A percentile compares a stretch with the other conserved stretches of the same genome.
phyloP scores from a whole-genome alignment of 306 rosid genomes.

The Vigna angularis region DNA sequence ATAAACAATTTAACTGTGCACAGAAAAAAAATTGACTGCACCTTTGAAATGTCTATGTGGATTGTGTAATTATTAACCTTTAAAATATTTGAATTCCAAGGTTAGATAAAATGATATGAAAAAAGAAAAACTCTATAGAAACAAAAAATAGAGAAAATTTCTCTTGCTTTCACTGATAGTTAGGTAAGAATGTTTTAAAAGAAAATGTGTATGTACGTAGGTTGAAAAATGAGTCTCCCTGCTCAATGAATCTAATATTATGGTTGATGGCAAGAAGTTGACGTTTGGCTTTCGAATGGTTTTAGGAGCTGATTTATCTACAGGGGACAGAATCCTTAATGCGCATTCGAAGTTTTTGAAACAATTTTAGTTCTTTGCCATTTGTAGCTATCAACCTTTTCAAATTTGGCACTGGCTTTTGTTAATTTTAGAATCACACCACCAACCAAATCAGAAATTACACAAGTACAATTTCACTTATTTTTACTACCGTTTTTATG shows the following conservation, averaged over 20 bases:
- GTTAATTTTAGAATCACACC: too few relatives aligned
- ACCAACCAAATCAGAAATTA: too few relatives aligned
- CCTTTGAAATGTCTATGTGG: background rate
- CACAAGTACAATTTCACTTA: too few relatives aligned
- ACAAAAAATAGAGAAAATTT: background rate
- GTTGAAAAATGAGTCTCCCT: background rate
- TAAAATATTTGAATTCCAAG: background rate
- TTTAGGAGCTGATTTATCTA: background rate
- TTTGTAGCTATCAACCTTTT: too few relatives aligned
- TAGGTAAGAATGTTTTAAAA: background rate
- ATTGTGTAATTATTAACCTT: background rate
- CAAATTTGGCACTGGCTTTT: too few relatives aligned
- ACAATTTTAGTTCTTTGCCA: too few relatives aligned
- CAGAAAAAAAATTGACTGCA: too few relatives aligned
- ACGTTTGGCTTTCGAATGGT: background rate
- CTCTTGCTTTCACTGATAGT: background rate
- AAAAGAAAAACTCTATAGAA: too few relatives aligned
- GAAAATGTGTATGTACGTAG: background rate
- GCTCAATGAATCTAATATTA: background rate
- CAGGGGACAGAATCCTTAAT: background rate
- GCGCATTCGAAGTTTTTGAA: too few relatives aligned
- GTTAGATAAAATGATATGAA: too few relatives aligned
- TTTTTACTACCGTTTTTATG: too few relatives aligned
- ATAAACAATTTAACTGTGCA: background rate
- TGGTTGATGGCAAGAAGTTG: background rate